Conservation (phyloP, 176 grass and related monocot species). For the Aechmea fasciata region DNA sequence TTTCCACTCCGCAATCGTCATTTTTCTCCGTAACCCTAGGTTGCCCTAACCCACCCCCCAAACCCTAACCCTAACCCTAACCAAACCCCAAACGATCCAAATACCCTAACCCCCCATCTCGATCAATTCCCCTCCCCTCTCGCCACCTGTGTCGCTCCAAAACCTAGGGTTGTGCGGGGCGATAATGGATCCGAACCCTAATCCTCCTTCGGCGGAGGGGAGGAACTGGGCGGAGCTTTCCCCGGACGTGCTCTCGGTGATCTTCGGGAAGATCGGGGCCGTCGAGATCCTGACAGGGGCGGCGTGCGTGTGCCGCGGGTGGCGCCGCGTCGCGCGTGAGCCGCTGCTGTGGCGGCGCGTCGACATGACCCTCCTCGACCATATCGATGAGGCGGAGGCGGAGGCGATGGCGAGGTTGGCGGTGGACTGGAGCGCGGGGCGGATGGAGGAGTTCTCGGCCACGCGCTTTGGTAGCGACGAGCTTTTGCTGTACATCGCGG, state of each 20-base stretch:
- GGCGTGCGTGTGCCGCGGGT: conserved; percentile 3
- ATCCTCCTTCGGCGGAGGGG: neutral
- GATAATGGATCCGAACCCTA: neutral
- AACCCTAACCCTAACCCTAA: no score
- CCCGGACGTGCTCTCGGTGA: neutral
- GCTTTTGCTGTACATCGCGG: conserved; percentile 22
- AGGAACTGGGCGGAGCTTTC: conserved; percentile 17
- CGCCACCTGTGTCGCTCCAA: no score
- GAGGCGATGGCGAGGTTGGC: conserved; percentile 13
- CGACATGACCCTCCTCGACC: neutral
- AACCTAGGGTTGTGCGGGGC: neutral
- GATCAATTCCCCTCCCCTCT: no score
- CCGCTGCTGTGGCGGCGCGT: conserved; percentile 13
- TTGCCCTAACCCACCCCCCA: no score
- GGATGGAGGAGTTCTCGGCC: conserved; percentile 14
- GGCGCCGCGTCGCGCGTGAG: conserved; percentile 11
- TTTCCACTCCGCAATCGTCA: no score
- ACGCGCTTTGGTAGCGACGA: neutral
- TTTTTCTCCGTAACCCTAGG: no score
- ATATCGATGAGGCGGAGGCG: neutral
- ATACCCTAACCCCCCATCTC: no score
- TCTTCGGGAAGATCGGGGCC: conserved; percentile 10
- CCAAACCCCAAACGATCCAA: no score
- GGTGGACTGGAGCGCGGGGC: conserved; percentile 3
- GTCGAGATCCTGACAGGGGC: conserved; percentile 8